phyloP scores from a whole-genome alignment of 805 yeast species.

The Kodamaea restingae region DNA sequence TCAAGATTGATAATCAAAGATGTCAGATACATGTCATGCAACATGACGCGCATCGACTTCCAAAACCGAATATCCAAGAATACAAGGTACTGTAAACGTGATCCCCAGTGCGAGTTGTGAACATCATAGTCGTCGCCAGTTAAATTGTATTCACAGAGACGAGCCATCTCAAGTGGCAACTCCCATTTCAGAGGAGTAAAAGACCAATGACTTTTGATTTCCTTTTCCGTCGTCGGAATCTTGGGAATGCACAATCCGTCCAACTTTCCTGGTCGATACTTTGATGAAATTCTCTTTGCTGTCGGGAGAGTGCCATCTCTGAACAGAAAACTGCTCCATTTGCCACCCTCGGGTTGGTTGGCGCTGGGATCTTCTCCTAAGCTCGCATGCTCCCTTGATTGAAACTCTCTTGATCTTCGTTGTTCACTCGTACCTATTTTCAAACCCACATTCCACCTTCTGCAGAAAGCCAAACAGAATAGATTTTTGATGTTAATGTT shows the following conservation, averaged over 20 bases:
- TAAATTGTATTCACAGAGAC: conserved; percentile 46
- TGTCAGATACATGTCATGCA: conserved; percentile 64
- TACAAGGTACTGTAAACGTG: conserved; percentile 55
- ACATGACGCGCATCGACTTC: conserved; percentile 52
- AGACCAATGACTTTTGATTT: conserved; percentile 33
- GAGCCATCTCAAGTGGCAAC: conserved; percentile 37
- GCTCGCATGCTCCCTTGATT: too few species aligned
- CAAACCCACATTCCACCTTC: conserved; percentile 58
- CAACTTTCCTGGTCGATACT: conserved; percentile 29
- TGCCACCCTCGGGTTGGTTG: too few species aligned
- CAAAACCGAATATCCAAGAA: conserved; percentile 71
- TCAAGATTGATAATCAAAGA: conserved; percentile 57
- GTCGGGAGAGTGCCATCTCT: not conserved
- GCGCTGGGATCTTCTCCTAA: too few species aligned
- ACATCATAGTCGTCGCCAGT: conserved; percentile 23
- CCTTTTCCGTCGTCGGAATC: conserved; percentile 18
- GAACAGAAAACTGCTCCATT: too few species aligned
- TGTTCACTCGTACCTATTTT: not conserved
- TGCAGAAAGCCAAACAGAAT: conserved; percentile 55
- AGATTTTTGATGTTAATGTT: conserved; percentile 45
- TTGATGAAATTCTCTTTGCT: conserved; percentile 5
- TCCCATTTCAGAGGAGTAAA: conserved; percentile 44
- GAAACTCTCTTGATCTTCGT: too few species aligned
- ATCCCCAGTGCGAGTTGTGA: conserved; percentile 35
- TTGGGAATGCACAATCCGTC: conserved; percentile 38